phyloP scores from a whole-genome alignment of 2,329 filamentous ascomycete species.

The Penicillium sp. region DNA sequence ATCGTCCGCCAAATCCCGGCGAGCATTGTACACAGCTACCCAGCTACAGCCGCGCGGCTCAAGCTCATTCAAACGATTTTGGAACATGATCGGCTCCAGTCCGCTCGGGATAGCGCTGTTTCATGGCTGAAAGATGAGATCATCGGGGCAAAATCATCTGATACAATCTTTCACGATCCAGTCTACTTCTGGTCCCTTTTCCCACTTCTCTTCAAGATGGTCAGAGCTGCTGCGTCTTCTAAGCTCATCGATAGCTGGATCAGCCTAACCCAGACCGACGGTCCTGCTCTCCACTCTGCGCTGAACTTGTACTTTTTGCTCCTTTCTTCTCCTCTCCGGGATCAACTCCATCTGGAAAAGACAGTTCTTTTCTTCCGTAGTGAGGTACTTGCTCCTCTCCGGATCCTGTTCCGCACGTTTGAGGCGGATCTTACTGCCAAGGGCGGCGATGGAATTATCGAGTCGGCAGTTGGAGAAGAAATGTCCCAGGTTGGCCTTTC shows the following conservation, averaged over 20 bases:
- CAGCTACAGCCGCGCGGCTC: constrained; percentile 52
- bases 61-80: constrained; percentile 58
- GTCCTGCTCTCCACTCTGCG: constrained; percentile 54
- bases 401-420: constrained; percentile 31
- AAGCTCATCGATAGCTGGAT: constrained; percentile 47
- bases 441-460: constrained; percentile 40
- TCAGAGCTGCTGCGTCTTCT: constrained; percentile 38
- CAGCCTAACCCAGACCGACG: constrained; percentile 49
- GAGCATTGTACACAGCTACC: constrained; percentile 52
- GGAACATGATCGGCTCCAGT: constrained; percentile 55
- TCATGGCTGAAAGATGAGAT: constrained; percentile 64
- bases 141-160: constrained; percentile 42
- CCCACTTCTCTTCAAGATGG: constrained; percentile 54
- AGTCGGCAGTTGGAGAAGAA: constrained; percentile 35
- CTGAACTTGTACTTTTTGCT: constrained; percentile 63
- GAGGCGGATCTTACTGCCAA: constrained; percentile 33
- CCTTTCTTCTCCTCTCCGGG: constrained; percentile 51
- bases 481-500: constrained; percentile 36
- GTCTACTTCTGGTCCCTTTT: constrained; percentile 46
- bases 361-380: constrained; percentile 34
- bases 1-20: constrained; percentile 40
- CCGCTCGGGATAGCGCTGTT: constrained; percentile 59
- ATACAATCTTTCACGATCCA: constrained; percentile 36
- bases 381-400: constrained; percentile 35
- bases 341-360: constrained; percentile 47